phyloP scores from a whole-genome alignment of 2,329 filamentous ascomycete genomes.

The Kalmusia sp. region DNA sequence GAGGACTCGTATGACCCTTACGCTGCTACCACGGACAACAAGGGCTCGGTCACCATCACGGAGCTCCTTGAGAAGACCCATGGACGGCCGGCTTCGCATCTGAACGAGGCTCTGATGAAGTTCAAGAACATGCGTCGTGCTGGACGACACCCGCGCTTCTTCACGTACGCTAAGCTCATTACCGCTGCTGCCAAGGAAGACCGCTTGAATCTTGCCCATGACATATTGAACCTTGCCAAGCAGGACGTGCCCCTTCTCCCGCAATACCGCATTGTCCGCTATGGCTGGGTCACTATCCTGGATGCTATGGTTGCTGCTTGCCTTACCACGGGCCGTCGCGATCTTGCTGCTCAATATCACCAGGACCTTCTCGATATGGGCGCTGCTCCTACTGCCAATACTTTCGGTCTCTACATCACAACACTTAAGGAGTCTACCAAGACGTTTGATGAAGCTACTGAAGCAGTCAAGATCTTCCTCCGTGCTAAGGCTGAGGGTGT shows the following conservation, averaged over 20 bases:
- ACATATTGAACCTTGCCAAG: conserved; percentile 88
- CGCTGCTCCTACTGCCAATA: conserved; percentile 92
- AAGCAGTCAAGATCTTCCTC: conserved; percentile 97
- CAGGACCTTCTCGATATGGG: conserved; percentile 91
- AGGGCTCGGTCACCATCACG: conserved; percentile 88
- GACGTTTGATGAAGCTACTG: conserved; percentile 96
- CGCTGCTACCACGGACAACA: conserved; percentile 87
- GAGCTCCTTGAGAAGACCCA: conserved; percentile 85
- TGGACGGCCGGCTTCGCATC: conserved; percentile 73
- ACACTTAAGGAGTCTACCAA: conserved; percentile 96
- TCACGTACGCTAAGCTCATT: conserved; percentile 96
- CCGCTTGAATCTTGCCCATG: conserved; percentile 81
- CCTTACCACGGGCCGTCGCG: conserved; percentile 80
- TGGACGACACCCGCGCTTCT: conserved; percentile 91
- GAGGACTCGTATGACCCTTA: conserved; percentile 93
- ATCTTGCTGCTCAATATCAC: conserved; percentile 84
- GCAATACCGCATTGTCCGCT: conserved; percentile 86
- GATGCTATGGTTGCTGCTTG: conserved; percentile 97
- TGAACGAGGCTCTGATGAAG: conserved; percentile 81
- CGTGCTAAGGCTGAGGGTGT: conserved; percentile 93
- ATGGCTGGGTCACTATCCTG: conserved; percentile 95
- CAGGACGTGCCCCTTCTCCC: conserved; percentile 84
- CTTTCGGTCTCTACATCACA: conserved; percentile 98
- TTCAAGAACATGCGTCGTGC: conserved; percentile 93
- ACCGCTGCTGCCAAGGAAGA: conserved; percentile 85